These are phyloP conservation scores for Lichtheimia corymbifera DNA, from an alignment of 371 early-diverging fungal species.

Conservation along the genomic window DNA sequence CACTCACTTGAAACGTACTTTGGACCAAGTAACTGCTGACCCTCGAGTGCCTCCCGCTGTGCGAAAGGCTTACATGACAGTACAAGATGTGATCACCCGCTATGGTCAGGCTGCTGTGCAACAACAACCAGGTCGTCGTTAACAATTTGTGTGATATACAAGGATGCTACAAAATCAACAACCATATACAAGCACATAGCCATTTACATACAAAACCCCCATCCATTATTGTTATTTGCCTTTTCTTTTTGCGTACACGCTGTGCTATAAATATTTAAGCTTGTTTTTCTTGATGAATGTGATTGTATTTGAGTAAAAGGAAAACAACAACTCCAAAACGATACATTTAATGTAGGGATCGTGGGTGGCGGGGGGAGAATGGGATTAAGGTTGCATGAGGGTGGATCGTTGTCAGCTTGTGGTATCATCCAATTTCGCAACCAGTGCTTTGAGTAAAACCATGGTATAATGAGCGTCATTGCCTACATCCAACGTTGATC, in stretches of 20 bases:
- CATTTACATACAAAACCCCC: too few relatives aligned
- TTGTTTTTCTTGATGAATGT: too few relatives aligned
- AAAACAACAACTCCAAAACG: too few relatives aligned
- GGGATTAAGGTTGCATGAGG: too few relatives aligned
- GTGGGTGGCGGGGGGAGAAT: too few relatives aligned
- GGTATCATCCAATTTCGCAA: constrained; percentile 7
- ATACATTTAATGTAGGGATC: too few relatives aligned
- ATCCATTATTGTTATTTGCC: too few relatives aligned
- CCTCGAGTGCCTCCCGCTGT: constrained; percentile 63
- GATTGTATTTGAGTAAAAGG: too few relatives aligned
- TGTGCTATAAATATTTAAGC: too few relatives aligned
- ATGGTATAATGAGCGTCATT: constrained; percentile 77
- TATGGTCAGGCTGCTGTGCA: constrained; percentile 63
- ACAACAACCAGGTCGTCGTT: constrained; percentile 35
- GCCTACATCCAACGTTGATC: constrained; percentile 20
- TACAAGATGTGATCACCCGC: constrained; percentile 52
- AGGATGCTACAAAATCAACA: too few relatives aligned
- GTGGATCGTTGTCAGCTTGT: background rate
- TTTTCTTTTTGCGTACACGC: too few relatives aligned
- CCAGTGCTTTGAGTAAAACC: constrained; percentile 38
- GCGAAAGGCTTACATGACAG: constrained; percentile 53
- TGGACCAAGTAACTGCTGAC: constrained; percentile 53
- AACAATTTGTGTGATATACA: background rate
- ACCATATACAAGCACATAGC: too few relatives aligned
- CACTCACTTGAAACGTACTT: constrained; percentile 49